Conservation (phyloP, 371 early-diverging fungal species). For the Rhizopus arrhizus region DNA sequence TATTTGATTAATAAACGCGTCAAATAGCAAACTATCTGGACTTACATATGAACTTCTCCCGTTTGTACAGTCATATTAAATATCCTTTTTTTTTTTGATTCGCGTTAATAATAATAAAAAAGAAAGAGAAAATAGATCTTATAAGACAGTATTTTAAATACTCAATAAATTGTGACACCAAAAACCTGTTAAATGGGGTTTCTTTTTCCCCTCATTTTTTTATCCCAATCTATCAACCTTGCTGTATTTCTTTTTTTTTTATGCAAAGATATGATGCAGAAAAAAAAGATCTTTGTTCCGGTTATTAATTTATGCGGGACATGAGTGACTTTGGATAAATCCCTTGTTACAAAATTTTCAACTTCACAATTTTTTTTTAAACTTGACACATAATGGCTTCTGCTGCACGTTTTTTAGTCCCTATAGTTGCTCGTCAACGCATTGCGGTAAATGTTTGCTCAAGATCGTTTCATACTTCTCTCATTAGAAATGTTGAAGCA, state of each 20-base stretch:
- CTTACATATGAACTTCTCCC: conserved; percentile 1
- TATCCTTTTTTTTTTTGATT: no score
- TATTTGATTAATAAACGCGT: not conserved
- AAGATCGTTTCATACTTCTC: not conserved
- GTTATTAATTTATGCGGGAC: not conserved
- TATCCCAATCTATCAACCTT: not conserved
- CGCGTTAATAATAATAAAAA: no score
- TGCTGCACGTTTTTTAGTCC: not conserved
- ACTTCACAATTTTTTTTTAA: not conserved
- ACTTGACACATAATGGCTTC: not conserved
- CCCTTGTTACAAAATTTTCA: not conserved
- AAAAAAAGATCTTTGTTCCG: not conserved
- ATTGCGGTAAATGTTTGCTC: not conserved
- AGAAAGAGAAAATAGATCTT: not conserved
- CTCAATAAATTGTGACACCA: not conserved
- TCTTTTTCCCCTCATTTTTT: no score
- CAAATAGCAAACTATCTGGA: not conserved
- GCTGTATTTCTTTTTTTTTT: not conserved
- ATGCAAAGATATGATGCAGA: no score
- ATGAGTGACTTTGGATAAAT: not conserved
- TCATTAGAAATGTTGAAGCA: not conserved
- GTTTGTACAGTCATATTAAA: not conserved
- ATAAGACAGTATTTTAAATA: no score
- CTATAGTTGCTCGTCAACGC: not conserved
- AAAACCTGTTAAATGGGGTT: no score